A percentile compares a stretch with the other conserved stretches of the same genome.
phyloP scores from a whole-genome alignment of 139 green algal genomes.

The Spirogloea muscicola region DNA sequence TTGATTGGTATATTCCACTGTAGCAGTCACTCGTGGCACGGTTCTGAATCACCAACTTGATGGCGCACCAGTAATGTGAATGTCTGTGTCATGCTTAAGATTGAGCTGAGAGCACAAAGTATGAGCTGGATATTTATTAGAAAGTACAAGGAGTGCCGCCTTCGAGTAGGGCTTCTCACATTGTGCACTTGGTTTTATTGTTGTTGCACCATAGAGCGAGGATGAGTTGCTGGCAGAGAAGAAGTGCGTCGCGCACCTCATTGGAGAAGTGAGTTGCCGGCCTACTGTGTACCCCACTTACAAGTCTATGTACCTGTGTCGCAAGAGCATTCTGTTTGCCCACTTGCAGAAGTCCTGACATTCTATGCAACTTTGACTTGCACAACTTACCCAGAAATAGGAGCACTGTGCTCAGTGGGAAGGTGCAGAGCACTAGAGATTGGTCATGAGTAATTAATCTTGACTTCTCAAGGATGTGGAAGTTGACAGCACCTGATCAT shows the following conservation, averaged over 20 bases:
- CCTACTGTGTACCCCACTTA: too few relatives aligned
- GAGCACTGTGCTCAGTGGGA: too few relatives aligned
- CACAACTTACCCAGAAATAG: too few relatives aligned
- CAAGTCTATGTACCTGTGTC: not conserved
- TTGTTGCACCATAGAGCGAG: conserved; percentile 23
- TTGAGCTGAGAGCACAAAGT: not conserved
- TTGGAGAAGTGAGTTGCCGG: conserved; percentile 21
- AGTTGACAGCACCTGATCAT: not conserved
- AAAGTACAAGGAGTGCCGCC: not conserved
- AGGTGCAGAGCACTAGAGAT: too few relatives aligned
- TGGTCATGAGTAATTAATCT: too few relatives aligned
- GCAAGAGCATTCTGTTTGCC: not conserved
- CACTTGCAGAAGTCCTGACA: not conserved
- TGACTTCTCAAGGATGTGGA: too few relatives aligned
- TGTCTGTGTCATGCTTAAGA: not conserved
- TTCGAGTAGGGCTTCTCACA: not conserved
- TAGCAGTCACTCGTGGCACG: not conserved
- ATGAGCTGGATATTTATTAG: not conserved
- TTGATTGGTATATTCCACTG: not conserved
- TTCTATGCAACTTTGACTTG: not conserved
- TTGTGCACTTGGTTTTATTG: not conserved
- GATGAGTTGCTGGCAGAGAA: conserved; percentile 36
- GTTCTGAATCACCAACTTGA: not conserved
- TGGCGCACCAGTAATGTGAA: not conserved
- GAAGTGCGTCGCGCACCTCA: conserved; percentile 33